phyloP scores from a whole-genome alignment of 257 asterid species.

The Cordia subcordata region DNA sequence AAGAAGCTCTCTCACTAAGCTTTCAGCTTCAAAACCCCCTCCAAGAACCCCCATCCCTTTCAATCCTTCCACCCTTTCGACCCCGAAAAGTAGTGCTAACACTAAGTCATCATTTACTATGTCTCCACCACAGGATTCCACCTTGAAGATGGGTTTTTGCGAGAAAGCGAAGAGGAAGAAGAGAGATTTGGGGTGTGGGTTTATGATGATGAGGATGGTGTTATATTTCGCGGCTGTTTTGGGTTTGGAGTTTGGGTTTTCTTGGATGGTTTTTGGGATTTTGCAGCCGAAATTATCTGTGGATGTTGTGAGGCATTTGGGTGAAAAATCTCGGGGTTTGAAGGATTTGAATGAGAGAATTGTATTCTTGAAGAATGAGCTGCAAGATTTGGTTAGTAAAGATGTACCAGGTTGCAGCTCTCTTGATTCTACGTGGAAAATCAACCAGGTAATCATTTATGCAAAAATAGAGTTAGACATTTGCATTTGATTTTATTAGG shows the following conservation, averaged over 20 bases:
- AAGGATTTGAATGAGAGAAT: constrained; percentile 38
- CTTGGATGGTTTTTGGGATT: constrained; percentile 38
- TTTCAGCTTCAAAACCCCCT: constrained; percentile 37
- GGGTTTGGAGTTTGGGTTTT: constrained; percentile 44
- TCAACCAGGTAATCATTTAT: constrained; percentile 44
- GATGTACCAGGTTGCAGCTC: constrained; percentile 39
- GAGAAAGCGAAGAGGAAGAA: constrained; percentile 34
- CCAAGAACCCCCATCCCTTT: constrained; percentile 53
- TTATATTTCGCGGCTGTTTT: constrained; percentile 27
- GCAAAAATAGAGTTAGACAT: background rate
- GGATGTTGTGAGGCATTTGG: constrained; percentile 41
- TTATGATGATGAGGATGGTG: constrained; percentile 26
- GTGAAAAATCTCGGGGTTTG: constrained; percentile 35
- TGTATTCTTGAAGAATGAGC: constrained; percentile 47
- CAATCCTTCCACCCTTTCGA: constrained; percentile 29
- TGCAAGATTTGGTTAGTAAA: constrained; percentile 24
- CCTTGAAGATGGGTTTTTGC: constrained; percentile 15
- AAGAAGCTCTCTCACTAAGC: constrained; percentile 43
- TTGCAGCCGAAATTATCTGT: constrained; percentile 32
- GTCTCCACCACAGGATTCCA: constrained; percentile 32
- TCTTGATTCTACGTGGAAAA: constrained; percentile 53
- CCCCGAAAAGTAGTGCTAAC: constrained; percentile 33
- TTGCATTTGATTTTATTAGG: background rate
- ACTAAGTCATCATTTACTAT: background rate
- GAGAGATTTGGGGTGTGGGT: constrained; percentile 27